Base-by-base conservation (phyloP, 75 land plant genomes). In the Isoetes taiwanensis region DNA sequence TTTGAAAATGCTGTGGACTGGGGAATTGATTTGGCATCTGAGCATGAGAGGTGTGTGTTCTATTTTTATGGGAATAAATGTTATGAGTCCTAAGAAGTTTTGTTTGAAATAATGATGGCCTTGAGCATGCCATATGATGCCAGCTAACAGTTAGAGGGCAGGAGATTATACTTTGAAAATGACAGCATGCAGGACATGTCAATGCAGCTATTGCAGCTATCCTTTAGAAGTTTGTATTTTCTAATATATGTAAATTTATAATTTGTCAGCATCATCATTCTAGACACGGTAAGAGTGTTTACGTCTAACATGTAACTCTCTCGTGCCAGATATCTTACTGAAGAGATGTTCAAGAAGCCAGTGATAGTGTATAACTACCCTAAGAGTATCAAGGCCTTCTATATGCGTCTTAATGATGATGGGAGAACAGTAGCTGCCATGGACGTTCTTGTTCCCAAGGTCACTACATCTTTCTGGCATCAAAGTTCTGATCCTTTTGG, bases 381-480 rank as follows among this genome's bases (percentile, higher is more conserved):
- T 5, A 88, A 89, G 64, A 76, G 60, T 30, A 84, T 94, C 25
- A 94, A 94, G 57, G 96, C 99, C 28, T 94, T 94, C 50, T 94
- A 94, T 52, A 94, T 94, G 99, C 76, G 96, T 29, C 76, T 94
- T 33, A 94, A 94, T 62, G 99, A 94, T 41, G 99, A 94, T 67
- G 55, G 59, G 0, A 84, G 80, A 58, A 94, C 99, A 34, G 99
- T 94, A 1, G 99, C 99, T 56, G 99, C 99, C 20, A 94, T 94
- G 99, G 99, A 94, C 76, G 89, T 94, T 8, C 99, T 94, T 61
- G 99, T 94, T 25, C 99, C 96, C 2, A 94, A 94, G 90, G 99
- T 81, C n/a, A n/a, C n/a, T n/a, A n/a, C n/a, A n/a, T n/a, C n/a
- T n/a, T 52, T 14, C 21, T 23, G 23, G 40, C 57, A 2, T 32